Conservation (phyloP, 352 stramenopile species). For the Globisporangium alternatum region DNA sequence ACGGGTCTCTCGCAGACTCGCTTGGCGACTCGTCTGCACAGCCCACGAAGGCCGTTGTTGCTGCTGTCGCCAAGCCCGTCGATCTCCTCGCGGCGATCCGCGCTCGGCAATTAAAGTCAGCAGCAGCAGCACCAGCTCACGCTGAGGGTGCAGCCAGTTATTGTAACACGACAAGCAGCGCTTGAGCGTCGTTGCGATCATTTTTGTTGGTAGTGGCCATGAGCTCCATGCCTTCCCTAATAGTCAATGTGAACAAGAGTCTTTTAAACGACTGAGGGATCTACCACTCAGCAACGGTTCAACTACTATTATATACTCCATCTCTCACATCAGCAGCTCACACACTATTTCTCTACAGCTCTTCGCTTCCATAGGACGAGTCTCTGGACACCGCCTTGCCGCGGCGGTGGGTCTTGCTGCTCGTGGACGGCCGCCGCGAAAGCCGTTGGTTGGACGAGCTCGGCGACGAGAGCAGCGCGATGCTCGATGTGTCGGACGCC, state of each 20-base stretch:
- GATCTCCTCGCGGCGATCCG: conserved; percentile 71
- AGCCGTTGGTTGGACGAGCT: conserved; percentile 20
- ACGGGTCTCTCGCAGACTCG: not conserved
- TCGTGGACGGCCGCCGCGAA: conserved; percentile 9
- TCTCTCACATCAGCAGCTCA: not conserved
- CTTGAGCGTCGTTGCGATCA: not conserved
- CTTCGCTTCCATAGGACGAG: conserved; percentile 5
- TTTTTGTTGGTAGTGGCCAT: not conserved
- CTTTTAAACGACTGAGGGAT: not conserved
- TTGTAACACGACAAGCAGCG: conserved; percentile 1
- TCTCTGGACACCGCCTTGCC: not conserved
- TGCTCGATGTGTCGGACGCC: conserved; percentile 54
- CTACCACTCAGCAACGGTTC: not conserved
- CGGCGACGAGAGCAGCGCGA: conserved; percentile 53
- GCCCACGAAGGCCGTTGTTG: conserved; percentile 5
- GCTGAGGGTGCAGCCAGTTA: not conserved
- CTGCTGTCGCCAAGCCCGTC: conserved; percentile 14
- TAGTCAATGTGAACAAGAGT: not conserved
- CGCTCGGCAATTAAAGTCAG: conserved; percentile 27
- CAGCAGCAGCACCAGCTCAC: not conserved
- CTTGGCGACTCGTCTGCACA: not conserved
- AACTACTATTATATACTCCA: not conserved
- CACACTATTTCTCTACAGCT: not conserved
- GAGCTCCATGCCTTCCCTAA: not conserved
- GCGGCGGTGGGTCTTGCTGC: not conserved